Conservation (phyloP, 768 basidiomycete genomes). For the Hericium coralloides region DNA sequence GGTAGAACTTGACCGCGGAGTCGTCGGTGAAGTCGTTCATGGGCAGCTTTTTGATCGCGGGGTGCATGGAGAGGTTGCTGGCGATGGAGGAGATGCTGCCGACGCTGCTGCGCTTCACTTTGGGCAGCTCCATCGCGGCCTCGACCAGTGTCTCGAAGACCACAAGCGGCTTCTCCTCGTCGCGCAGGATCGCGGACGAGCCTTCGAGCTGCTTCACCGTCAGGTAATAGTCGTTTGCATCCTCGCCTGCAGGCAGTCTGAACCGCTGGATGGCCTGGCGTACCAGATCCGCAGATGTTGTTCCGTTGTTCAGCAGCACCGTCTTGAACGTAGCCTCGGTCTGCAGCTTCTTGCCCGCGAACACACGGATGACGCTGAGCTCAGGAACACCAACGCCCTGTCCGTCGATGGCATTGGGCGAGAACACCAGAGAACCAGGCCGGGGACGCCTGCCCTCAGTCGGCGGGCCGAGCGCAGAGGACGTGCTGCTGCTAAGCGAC, state of each 20-base stretch:
- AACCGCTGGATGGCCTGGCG: slow-evolving; percentile 93
- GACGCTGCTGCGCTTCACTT: slow-evolving; percentile 88
- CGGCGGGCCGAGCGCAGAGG: slow-evolving; percentile 32
- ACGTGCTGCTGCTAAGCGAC: slow-evolving; percentile 24
- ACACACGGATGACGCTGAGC: slow-evolving; percentile 91
- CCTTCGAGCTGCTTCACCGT: slow-evolving; percentile 92
- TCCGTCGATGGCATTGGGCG: slow-evolving; percentile 49
- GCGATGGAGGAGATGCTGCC: slow-evolving; percentile 92
- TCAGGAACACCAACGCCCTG: slow-evolving; percentile 62
- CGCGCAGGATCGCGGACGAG: slow-evolving; percentile 62
- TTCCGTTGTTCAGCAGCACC: slow-evolving; percentile 81
- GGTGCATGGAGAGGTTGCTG: slow-evolving; percentile 89
- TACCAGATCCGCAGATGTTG: slow-evolving; percentile 77
- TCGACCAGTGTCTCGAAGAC: slow-evolving; percentile 84
- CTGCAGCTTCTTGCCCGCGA: slow-evolving; percentile 84
- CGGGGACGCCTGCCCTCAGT: slow-evolving; percentile 43
- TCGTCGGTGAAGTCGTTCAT: slow-evolving; percentile 99
- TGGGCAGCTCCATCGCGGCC: slow-evolving; percentile 71
- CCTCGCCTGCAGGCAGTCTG: slow-evolving; percentile 58
- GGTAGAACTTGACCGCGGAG: slow-evolving; percentile 92
- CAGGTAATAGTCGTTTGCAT: slow-evolving; percentile 66
- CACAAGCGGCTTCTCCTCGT: slow-evolving; percentile 74
- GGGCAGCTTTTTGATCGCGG: slow-evolving; percentile 86
- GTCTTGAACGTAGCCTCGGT: slow-evolving; percentile 99
- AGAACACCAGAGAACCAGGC: slow-evolving; percentile 71